These are phyloP conservation scores for Alternaria arborescens DNA, from an alignment of 2,329 filamentous ascomycete species.

Conservation along the genomic window DNA sequence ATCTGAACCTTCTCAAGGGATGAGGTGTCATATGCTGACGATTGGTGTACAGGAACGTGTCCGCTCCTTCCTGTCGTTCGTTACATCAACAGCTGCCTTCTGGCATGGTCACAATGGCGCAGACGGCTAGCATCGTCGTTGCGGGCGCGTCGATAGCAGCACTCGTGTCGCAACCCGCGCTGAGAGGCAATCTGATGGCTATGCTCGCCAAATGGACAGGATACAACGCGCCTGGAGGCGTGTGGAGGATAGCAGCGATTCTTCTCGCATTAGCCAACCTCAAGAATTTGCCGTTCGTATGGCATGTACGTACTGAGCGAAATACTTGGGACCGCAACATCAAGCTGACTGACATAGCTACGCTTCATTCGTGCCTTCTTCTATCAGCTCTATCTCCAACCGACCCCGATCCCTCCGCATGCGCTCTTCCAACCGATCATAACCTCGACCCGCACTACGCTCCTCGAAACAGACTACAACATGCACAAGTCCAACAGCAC, in stretches of 20 bases:
- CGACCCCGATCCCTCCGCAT: slow-evolving; percentile 58
- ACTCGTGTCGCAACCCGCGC: slow-evolving; percentile 31
- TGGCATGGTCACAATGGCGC: slow-evolving; percentile 31
- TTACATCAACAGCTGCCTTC: not conserved
- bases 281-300: slow-evolving; percentile 77
- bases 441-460: slow-evolving; percentile 70
- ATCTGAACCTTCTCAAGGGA: not conserved
- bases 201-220: slow-evolving; percentile 37
- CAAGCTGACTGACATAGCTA: slow-evolving; percentile 42
- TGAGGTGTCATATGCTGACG: not conserved
- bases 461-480: slow-evolving; percentile 87
- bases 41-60: not conserved
- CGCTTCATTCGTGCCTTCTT: slow-evolving; percentile 57
- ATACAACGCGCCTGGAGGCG: slow-evolving; percentile 42
- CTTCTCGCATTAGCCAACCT: slow-evolving; percentile 63
- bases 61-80: not conserved
- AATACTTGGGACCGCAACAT: not conserved
- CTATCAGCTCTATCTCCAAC: slow-evolving; percentile 58
- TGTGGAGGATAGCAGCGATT: slow-evolving; percentile 47
- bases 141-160: slow-evolving; percentile 35
- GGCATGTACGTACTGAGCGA: slow-evolving; percentile 68
- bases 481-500: slow-evolving; percentile 84
- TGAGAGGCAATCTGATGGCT: slow-evolving; percentile 27
- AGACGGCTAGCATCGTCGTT: slow-evolving; percentile 27
- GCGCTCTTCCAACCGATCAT: slow-evolving; percentile 78